Conservation (phyloP, 164 flowering plant species). For the Kingdonia uniflora region DNA sequence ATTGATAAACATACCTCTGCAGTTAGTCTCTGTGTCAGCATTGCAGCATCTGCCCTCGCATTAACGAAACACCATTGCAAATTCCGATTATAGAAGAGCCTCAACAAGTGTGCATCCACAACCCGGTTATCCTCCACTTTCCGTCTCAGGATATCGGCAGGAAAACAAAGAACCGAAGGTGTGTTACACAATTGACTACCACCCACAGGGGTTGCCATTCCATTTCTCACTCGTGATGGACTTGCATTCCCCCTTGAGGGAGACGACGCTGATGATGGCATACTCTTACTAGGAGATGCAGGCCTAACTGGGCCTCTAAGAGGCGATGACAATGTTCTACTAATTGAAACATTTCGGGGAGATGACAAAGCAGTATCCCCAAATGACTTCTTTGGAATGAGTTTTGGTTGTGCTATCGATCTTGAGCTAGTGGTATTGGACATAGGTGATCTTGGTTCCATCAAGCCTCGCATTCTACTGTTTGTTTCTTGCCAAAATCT, state of each 20-base stretch:
- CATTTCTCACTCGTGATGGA: conserved; percentile 46
- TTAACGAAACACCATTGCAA: conserved; percentile 84
- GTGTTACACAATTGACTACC: conserved; percentile 21
- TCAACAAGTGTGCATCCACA: conserved; percentile 57
- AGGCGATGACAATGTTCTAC: conserved; percentile 47
- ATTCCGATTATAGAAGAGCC: conserved; percentile 56
- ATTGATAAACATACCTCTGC: conserved; percentile 50
- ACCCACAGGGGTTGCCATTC: conserved; percentile 11
- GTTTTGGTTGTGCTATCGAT: conserved; percentile 31
- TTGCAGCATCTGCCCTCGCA: conserved; percentile 60
- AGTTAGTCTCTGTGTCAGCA: conserved; percentile 35
- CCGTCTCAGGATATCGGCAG: conserved; percentile 34
- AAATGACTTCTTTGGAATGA: conserved; percentile 31
- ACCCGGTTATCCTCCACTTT: conserved; percentile 55
- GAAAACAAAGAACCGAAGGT: conserved; percentile 51
- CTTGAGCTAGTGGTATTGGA: conserved; percentile 40
- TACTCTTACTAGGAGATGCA: conserved; percentile 56
- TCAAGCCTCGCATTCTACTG: conserved; percentile 60
- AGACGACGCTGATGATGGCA: conserved; percentile 21
- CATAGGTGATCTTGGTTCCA: conserved; percentile 64
- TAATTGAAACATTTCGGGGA: conserved; percentile 29
- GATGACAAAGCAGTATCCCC: conserved; percentile 41
- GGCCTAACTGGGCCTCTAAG: conserved; percentile 40
- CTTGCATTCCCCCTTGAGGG: conserved; percentile 49
- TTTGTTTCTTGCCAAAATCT: conserved; percentile 91